Evolutionary conservation across 148 eudicot species (phyloP), one percentile per base, ranked within the genome.

Genomic region (Vaccinium macrocarpon): DNA sequence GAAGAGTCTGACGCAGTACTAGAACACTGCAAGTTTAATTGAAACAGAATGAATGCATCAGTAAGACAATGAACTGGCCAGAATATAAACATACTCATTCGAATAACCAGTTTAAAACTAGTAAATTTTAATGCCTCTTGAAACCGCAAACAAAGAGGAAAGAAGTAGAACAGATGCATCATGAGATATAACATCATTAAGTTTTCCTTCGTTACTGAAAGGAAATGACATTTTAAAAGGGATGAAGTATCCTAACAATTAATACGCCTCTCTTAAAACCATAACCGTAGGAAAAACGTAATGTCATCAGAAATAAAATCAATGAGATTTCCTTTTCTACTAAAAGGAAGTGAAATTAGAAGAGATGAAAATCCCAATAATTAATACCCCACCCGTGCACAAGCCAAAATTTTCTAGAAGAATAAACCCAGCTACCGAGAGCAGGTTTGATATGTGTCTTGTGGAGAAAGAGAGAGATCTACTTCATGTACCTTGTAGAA

Each of bases 1-100:
- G n/a, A 55, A 91, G 91, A 75, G 90, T 86, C 84, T 91, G 93
- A 55, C 92, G 84, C 83, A 90, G 80, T 72, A 91, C 91, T 38
- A 91, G 85, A n/a, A 91, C 82, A 79, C 93, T 91, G 91, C 85
- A 88, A 14, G 9, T 18, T 85, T 76, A 42, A n/a, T 51, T 38
- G 42, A 6, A 64, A 27, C 18, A 62, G 50, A 48, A 46, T 0
- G 25, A 35, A 62, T 77, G 38, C 51, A 81, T 82, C 21, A 50
- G 23, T 19, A 18, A 68, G 66, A 32, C 55, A 8, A 72, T 50
- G 12, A 64, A 64, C 23, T 64, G 32, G 38, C 38, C 16, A 27
- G 35, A 66, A 66, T 23, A 27, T 13, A 64, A 8, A 64, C 71
- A 64, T 64, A 62, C 29, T 62, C 1, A 8, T 9, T 50, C 14